Evolutionary conservation across 208 protist species (phyloP).

Genomic region (Herpetomonas tarakana): DNA sequence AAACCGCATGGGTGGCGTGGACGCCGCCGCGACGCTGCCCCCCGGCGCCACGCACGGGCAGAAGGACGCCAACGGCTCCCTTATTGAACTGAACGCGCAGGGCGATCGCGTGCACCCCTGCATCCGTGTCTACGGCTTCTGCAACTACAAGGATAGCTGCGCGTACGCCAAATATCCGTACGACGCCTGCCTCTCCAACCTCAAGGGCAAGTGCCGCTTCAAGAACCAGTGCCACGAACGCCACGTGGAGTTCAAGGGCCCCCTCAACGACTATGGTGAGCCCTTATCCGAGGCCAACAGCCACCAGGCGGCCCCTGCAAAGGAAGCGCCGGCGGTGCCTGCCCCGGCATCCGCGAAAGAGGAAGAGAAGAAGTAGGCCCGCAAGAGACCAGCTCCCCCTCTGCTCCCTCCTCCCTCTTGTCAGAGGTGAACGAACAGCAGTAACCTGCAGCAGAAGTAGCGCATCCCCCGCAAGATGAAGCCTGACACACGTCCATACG

Average conservation of each 20-base stretch:
- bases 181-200: slow-evolving; percentile 83
- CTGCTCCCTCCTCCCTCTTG: too few species aligned
- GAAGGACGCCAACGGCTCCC: slow-evolving; percentile 7
- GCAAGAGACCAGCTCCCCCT: too few species aligned
- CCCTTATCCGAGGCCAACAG: slow-evolving; percentile 9
- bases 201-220: slow-evolving; percentile 90
- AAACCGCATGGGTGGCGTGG: not conserved
- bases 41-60: not conserved
- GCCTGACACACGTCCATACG: too few species aligned
- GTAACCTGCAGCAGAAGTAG: too few species aligned
- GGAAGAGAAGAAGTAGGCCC: slow-evolving; percentile 4
- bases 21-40: not conserved
- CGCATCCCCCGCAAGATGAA: too few species aligned
- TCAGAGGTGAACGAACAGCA: too few species aligned
- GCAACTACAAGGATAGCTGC: slow-evolving; percentile 86
- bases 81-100: slow-evolving; percentile 41
- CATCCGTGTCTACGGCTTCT: slow-evolving; percentile 87
- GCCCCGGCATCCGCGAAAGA: slow-evolving; percentile 6
- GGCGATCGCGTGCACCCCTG: slow-evolving; percentile 82
- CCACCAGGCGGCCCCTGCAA: slow-evolving; percentile 1
- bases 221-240: slow-evolving; percentile 82
- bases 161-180: slow-evolving; percentile 87
- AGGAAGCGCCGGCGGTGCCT: slow-evolving; percentile 1
- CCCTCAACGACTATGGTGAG: slow-evolving; percentile 49
- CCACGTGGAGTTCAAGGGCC: slow-evolving; percentile 80